Evolutionary conservation across 495 filamentous ascomycete genomes (phyloP).

Genomic region (Tuber borchii): DNA sequence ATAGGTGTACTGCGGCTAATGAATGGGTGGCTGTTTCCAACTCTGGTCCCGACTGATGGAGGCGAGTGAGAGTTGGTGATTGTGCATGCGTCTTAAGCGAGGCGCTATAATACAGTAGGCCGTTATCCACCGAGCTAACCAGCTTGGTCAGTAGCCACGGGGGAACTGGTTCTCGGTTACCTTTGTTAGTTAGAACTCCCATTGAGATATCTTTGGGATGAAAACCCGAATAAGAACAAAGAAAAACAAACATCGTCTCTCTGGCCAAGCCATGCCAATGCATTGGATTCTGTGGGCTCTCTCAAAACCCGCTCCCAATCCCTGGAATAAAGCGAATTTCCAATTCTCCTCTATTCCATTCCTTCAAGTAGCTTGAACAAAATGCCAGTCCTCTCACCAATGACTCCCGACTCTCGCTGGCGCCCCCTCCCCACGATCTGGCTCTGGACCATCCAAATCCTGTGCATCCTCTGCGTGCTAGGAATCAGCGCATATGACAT

Average conservation of each 20-base stretch:
- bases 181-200: background rate
- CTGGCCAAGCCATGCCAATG: background rate
- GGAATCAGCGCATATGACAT: constrained; percentile 26
- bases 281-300: background rate
- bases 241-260: background rate
- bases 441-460: constrained; percentile 18
- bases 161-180: background rate
- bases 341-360: background rate
- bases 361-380: background rate
- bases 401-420: constrained; percentile 27
- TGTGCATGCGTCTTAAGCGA: background rate
- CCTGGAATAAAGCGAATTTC: background rate
- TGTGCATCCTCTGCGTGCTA: constrained; percentile 21
- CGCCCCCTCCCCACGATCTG: constrained; percentile 20
- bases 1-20: no score
- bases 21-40: no score
- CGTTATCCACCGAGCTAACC: background rate
- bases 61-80: background rate
- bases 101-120: background rate
- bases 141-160: background rate
- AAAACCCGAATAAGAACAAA: background rate
- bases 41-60: background rate
- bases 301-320: background rate
- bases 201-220: background rate
- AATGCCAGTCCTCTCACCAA: background rate